Evolutionary conservation across 1,284 basidiomycete genomes (phyloP), one percentile per base, ranked within the genome.

Genomic region (Apiotrichum siamense): DNA sequence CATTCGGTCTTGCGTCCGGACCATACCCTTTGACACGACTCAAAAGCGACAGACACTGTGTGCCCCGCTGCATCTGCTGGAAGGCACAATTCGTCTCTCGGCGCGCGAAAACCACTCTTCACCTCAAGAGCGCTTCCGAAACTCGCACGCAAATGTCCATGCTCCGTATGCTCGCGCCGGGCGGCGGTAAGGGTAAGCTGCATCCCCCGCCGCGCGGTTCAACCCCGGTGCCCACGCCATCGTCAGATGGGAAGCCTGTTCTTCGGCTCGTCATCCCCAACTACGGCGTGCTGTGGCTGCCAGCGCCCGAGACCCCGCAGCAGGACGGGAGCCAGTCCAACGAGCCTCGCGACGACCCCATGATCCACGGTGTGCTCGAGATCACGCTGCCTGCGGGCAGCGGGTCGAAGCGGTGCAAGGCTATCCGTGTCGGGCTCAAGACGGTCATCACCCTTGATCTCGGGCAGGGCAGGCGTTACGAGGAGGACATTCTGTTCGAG

Each of bases 401-500:
- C 1, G 39, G 39, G 6, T 38, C 49, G 6, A 20, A 25, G 37
- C 44, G 50, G 15, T 50, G 48, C 37, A 44, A 49, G 18, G 39
- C 50, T 0, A 53, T 55, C 48, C 50, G 57, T 24, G 57, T 59
- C 15, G 57, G 54, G 0, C 27, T 59, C 10, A 46, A 47, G 25
- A 48, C 48, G 4, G 39, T 45, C 21, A 48, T 59, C 40, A 47
- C 40, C 10, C 50, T 55, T 23, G 54, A 59, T 38, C 41, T 59
- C 20, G 57, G 57, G 3, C 40, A 24, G 7, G 47, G 47, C 1
- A 40, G 50, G 33, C 41, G 43, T 21, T 23, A 25, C 31, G 54
- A 56, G 17, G 50, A 60, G 36, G 56, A 58, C 41, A 47, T 50
- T 7, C 42, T 59, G 29, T 55, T 59, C 32, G 49, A 59, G 38